phyloP scores from a whole-genome alignment of 257 asterid genomes.

The Eucommia ulmoides region DNA sequence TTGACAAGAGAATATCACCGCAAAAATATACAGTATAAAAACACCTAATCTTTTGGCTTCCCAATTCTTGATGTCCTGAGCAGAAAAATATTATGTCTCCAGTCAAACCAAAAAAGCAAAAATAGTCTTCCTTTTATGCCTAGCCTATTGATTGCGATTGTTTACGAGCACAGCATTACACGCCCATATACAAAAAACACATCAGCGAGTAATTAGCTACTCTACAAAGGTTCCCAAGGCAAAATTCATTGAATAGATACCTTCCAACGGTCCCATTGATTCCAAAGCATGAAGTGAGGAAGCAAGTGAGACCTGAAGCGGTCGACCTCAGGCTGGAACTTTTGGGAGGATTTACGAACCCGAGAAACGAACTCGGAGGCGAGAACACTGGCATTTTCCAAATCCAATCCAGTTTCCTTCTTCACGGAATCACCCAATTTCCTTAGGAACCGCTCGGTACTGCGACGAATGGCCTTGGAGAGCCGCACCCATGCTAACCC shows the following conservation, averaged over 20 bases:
- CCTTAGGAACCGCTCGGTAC: conserved; percentile 46
- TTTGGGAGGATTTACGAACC: conserved; percentile 26
- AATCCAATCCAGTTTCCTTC: conserved; percentile 59
- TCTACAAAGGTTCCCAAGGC: neutral
- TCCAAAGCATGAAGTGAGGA: conserved; percentile 69
- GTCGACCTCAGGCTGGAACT: conserved; percentile 26
- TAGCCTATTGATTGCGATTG: too few species aligned
- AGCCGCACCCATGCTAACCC: conserved; percentile 70
- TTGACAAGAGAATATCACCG: conserved; percentile 41
- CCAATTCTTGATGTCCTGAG: conserved; percentile 80
- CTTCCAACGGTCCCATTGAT: conserved; percentile 89
- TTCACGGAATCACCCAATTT: conserved; percentile 56
- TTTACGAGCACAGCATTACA: too few species aligned
- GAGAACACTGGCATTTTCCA: conserved; percentile 27
- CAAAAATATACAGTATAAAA: conserved; percentile 45
- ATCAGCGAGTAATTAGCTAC: neutral
- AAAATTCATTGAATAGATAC: conserved; percentile 15
- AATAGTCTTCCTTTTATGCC: too few species aligned
- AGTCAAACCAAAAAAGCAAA: too few species aligned
- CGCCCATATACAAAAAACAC: neutral
- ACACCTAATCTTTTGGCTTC: conserved; percentile 64
- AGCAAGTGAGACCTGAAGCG: conserved; percentile 37
- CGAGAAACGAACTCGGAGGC: conserved; percentile 23
- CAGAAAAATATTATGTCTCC: conserved; percentile 4
- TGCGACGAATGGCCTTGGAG: conserved; percentile 46